These are phyloP conservation scores for Lentinula detonsa DNA, from an alignment of 768 basidiomycete genomes.

Conservation along the genomic window DNA sequence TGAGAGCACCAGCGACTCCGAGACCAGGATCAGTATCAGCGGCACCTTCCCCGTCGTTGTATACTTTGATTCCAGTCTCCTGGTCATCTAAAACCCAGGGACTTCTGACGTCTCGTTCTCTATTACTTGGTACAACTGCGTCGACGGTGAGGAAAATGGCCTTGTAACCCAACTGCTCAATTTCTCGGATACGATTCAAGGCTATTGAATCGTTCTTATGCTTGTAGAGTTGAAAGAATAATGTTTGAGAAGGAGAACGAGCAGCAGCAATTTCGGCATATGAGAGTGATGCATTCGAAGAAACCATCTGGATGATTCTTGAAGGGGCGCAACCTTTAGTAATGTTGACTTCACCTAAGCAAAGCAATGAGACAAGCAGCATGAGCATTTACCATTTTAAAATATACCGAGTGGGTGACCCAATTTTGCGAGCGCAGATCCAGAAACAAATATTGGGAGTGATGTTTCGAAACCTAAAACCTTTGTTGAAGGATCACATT, in stretches of 20 bases:
- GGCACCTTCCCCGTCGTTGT: slow-evolving; percentile 15
- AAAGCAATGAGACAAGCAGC: not conserved
- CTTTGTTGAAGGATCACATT: slow-evolving; percentile 63
- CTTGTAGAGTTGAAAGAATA: slow-evolving; percentile 88
- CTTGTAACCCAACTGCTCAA: slow-evolving; percentile 75
- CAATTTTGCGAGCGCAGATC: slow-evolving; percentile 75
- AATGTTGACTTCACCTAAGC: slow-evolving; percentile 75
- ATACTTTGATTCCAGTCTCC: slow-evolving; percentile 31
- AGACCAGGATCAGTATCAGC: slow-evolving; percentile 28
- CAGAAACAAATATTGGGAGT: slow-evolving; percentile 80
- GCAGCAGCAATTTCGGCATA: slow-evolving; percentile 58
- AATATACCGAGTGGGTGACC: slow-evolving; percentile 65
- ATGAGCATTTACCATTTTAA: not conserved
- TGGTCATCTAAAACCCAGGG: slow-evolving; percentile 55
- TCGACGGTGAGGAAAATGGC: slow-evolving; percentile 93
- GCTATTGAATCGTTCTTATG: slow-evolving; percentile 64
- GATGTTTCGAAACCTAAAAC: slow-evolving; percentile 67
- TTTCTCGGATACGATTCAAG: slow-evolving; percentile 61
- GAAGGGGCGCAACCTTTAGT: slow-evolving; percentile 62
- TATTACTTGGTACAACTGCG: slow-evolving; percentile 75
- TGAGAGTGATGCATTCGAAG: slow-evolving; percentile 71
- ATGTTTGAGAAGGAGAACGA: slow-evolving; percentile 47
- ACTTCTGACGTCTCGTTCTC: slow-evolving; percentile 66
- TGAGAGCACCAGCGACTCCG: slow-evolving; percentile 66
- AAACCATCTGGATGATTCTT: slow-evolving; percentile 82